Evolutionary conservation across 441 rosid species (phyloP), one percentile per base, ranked within the genome.

Genomic region (Jatropha podagrica): DNA sequence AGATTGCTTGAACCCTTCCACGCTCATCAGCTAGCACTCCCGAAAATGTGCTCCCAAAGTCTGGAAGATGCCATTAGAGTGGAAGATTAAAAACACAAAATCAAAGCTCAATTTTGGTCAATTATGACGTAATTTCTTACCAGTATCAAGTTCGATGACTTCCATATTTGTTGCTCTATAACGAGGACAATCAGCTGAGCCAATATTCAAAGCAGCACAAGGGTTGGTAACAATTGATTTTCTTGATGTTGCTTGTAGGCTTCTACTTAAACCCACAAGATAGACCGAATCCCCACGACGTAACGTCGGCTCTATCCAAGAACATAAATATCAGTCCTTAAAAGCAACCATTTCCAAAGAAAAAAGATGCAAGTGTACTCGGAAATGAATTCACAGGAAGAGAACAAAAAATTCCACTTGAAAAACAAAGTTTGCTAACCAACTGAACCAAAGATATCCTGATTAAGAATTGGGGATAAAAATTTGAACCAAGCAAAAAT

Each of bases 161-260:
- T 96, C 98, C 93, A 90, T 96, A 85, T 96, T 96, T 72, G 94
- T 92, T 73, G 99, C 99, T 85, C 98, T 88, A 78, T 96, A 96
- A 68, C 97, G 91, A 49, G 98, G 99, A 86, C 86, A 88, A 80
- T 94, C 99, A 75, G 97, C 98, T 71, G 95, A 94, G 65, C 90
- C 90, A 78, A 92, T 94, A 84, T 89, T 94, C 81, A 96, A 79
- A 44, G 97, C 93, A 64, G 98, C 97, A 85, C 90, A 89, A 46
- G 98, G 97, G 76, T 96, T 92, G 61, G 98, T 96, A 26, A 96
- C 97, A 79, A 87, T 81, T 56, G 99, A 96, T 85, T 92, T 94
- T 83, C 99, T 88, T 59, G 98, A 96, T 69, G 98, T 96, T 75
- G 95, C 98, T 82, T 91, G 98, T 18, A 92, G 94, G 83, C 89